Evolutionary conservation across 2,329 filamentous ascomycete species (phyloP), one percentile per base, ranked within the genome.

Genomic region (Penicillium sp.): DNA sequence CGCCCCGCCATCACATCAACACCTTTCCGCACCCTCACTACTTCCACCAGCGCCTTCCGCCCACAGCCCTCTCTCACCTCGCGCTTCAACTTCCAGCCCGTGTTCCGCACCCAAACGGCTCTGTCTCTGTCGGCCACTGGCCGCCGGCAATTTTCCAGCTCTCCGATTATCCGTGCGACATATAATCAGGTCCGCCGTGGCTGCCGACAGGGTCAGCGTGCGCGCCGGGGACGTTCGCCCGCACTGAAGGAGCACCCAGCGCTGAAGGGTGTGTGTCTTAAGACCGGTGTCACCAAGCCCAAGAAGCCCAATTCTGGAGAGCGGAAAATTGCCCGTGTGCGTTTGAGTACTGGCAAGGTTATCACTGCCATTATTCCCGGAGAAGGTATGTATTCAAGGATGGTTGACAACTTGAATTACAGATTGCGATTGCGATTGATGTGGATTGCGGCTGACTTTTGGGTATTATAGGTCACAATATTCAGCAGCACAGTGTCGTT

Each of bases 281-380:
- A 96, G 74, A 95, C 98, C 59, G 92, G 91, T 70, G 90, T 93
- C 67, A 92, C 90, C 68, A 92, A 95, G 71, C 95, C 95, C 55
- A 99, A 99, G 87, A 99, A 99, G 79, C 95, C 95, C 64, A 99
- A 99, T 77, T 99, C 95, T 27, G 95, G 93, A 55, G 92, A 98
- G 82, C 84, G 95, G 62, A 99, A 99, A 82, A 95, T 91, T 56
- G 93, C 93, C 3, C 91, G 93, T 81, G 89, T 99, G 21, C 84
- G 93, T 66, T 80, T 99, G 73, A 95, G 90, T 58, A 93, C 86
- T 62, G 95, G 95, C 54, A 91, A 87, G 72, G 84, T 96, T 57
- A 83, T 99, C 61, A 96, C 91, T 57, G 91, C 90, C 26, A 98
- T 97, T 80, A 97, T 99, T 70, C 92, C 93, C 33, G 95, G 95